Evolutionary conservation across 1,284 basidiomycete genomes (phyloP).

Genomic region (Ceratobasidium sp.): DNA sequence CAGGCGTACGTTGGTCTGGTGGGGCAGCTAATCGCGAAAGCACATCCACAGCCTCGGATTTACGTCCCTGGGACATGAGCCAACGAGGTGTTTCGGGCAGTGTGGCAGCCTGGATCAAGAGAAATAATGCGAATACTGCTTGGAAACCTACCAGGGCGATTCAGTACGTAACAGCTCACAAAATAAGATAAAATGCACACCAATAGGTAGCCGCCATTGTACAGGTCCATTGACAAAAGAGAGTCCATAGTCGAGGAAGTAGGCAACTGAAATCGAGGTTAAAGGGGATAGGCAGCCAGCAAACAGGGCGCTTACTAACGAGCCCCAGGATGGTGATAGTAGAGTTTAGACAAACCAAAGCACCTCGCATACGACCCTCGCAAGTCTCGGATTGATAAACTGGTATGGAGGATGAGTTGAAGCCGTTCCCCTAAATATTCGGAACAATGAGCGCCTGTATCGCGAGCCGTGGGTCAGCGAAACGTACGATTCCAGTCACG

Average conservation of each 20-base stretch:
- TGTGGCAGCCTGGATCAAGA: conserved; percentile 50
- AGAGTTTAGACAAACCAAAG: conserved; percentile 29
- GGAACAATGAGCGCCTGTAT: background rate
- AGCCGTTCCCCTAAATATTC: conserved; percentile 19
- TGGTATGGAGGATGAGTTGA: conserved; percentile 35
- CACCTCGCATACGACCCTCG: conserved; percentile 34
- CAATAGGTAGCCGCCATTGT: conserved; percentile 31
- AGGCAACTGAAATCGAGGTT: conserved; percentile 8
- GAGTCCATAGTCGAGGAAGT: conserved; percentile 29
- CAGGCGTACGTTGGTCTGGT: conserved; percentile 17
- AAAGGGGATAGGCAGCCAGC: background rate
- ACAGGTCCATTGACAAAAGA: conserved; percentile 29
- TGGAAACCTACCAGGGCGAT: conserved; percentile 50
- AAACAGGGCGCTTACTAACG: conserved; percentile 19
- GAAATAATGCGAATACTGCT: conserved; percentile 54
- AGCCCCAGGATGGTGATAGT: conserved; percentile 26
- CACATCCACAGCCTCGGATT: conserved; percentile 47
- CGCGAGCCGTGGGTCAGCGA: background rate
- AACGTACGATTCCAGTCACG: conserved; percentile 26
- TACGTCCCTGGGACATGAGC: conserved; percentile 49
- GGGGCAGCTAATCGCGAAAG: conserved; percentile 31
- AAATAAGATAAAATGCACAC: background rate
- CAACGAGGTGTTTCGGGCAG: conserved; percentile 50
- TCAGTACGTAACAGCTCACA: background rate
- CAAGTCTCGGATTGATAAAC: conserved; percentile 36